phyloP scores from a whole-genome alignment of 208 protist genomes.

The Acanthamoeba culbertsoni region DNA sequence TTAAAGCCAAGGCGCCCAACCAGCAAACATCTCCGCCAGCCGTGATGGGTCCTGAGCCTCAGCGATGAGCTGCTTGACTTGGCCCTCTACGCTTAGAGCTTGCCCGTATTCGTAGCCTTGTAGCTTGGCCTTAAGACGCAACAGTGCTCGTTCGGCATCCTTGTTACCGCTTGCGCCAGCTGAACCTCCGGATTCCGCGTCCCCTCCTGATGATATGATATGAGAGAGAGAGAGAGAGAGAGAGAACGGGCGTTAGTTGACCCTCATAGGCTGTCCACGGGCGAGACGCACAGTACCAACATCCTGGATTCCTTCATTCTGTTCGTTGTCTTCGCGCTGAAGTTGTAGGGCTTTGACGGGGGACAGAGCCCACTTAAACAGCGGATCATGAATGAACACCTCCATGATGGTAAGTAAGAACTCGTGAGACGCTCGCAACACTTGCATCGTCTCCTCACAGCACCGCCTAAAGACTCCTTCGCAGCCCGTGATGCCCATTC shows the following conservation, averaged over 20 bases:
- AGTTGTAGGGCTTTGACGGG: slow-evolving; percentile 41
- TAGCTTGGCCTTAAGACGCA: slow-evolving; percentile 69
- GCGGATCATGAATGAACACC: slow-evolving; percentile 94
- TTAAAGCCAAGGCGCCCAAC: slow-evolving; percentile 66
- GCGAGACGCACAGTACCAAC: background rate
- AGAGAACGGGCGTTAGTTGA: too few relatives aligned
- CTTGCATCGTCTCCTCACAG: slow-evolving; percentile 88
- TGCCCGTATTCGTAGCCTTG: slow-evolving; percentile 69
- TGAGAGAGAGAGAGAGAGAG: too few relatives aligned
- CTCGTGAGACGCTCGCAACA: slow-evolving; percentile 85
- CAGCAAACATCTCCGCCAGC: slow-evolving; percentile 64
- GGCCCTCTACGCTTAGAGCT: slow-evolving; percentile 63
- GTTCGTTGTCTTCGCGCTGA: background rate
- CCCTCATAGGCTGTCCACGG: too few relatives aligned
- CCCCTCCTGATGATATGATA: background rate
- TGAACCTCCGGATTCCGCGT: background rate
- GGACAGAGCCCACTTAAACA: slow-evolving; percentile 90
- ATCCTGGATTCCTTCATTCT: background rate
- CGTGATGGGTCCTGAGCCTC: slow-evolving; percentile 60
- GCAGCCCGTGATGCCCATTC: slow-evolving; percentile 90
- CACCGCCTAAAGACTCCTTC: slow-evolving; percentile 90
- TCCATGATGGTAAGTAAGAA: slow-evolving; percentile 90
- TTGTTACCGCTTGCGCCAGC: slow-evolving; percentile 57
- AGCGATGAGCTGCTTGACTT: slow-evolving; percentile 67
- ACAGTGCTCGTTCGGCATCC: slow-evolving; percentile 68